Base-by-base conservation (phyloP, 495 filamentous ascomycete species). In the Hyphodiscus hymeniophilus region DNA sequence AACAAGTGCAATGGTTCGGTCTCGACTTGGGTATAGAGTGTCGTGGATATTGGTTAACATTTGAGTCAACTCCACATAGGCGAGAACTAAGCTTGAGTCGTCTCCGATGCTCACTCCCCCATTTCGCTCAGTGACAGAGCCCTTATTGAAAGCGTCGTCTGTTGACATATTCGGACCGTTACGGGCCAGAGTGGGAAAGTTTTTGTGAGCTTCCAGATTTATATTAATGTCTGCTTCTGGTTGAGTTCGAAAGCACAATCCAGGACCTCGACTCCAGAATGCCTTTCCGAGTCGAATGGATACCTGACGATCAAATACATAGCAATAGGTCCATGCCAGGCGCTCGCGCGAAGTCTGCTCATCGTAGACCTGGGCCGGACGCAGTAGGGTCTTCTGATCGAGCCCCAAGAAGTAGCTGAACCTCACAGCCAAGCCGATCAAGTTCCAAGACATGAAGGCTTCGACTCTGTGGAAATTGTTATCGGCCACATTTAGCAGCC, bases 31-130 rank as follows among this genome's bases (percentile, higher is more conserved):
- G 50, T 81, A 81, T 10, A 80, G 62, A 3, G 80, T 69, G 50
- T 80, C 77, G 40, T 81, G 76, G 7, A 79, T 73, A 62, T 81
- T 81, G 10, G 71, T 70, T 54, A 80, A 80, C 7, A 81, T 67
- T 55, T 80, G 74, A 1, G 77, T 81, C 7, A 80, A 63, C 57
- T 81, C 77, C 18, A 81, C 51, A 28, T 69, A 73, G 3, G 77
- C 77, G 49, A 80, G 74, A 42, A 77, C 75, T 50, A 68, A 71
- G 3, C 74, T 72, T 53, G 76, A 77, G 58, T 81, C 73, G 55
- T 81, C 77, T 22, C 76, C 74, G 3, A 72, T 28, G n/a, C n/a
- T n/a, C n/a, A n/a, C n/a, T n/a, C n/a, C n/a, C n/a, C n/a, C n/a
- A n/a, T n/a, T 72, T 32, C n/a, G 30, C 7, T 32, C 30, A 32